Evolutionary conservation across 1,284 basidiomycete genomes (phyloP), one percentile per base, ranked within the genome.

Genomic region (Bondarzewia mesenterica): DNA sequence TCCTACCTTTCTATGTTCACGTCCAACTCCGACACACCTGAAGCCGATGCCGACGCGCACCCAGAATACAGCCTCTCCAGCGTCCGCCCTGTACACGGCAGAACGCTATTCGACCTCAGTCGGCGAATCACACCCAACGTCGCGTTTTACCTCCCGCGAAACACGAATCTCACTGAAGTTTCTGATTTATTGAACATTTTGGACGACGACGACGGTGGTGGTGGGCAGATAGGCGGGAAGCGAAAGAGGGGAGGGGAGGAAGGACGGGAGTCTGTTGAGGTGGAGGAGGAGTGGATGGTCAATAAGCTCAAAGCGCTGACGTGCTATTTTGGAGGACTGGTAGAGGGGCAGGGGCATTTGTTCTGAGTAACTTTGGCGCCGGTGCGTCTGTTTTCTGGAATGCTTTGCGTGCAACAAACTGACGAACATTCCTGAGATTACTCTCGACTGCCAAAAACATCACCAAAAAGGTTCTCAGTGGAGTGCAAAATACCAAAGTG

Each of bases 281-380:
- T 93, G 8, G 90, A 94, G 60, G 90, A 93, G 61, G 86, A 89
- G 60, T 93, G 89, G 87, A 90, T 89, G 84, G 82, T 85, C 2
- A 69, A 67, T 15, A 93, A 92, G 64, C 67, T 93, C 44, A 94
- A 93, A 58, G 88, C 87, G 1, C 63, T 90, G 51, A 89, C 85
- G 1, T 89, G 85, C 63, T 89, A 89, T 61, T 89, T 86, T 60
- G 87, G 88, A 20, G 88, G 88, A 15, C 65, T 90, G 20, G 82
- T 68, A 1, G 60, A 63, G 12, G 85, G 82, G 1, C 86, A 89
- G 57, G 80, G 79, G 50, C 61, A 74, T 37, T 57, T 80, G 46
- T 88, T 81, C 55, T 46, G 42, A 18, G 10, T 6, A 8, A 16
- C 38, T n/a, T n/a, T n/a, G n/a, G n/a, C n/a, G n/a, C n/a, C n/a